These are phyloP conservation scores for Myxozyma monticola DNA, from an alignment of 805 yeast species.

Conservation along the genomic window DNA sequence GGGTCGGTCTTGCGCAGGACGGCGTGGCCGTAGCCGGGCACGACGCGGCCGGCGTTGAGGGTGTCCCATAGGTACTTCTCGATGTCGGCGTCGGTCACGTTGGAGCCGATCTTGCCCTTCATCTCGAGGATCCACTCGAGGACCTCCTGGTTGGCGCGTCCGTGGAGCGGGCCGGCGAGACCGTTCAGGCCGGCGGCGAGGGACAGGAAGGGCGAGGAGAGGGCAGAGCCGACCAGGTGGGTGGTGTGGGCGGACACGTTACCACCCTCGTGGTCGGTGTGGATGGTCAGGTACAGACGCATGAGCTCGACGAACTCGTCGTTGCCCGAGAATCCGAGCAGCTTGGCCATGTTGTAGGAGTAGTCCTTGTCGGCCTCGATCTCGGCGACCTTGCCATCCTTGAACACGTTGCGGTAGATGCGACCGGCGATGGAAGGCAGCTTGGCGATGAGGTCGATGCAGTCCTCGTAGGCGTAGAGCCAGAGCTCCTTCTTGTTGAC, in stretches of 20 bases:
- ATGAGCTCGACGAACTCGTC: slow-evolving; percentile 73
- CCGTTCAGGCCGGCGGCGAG: slow-evolving; percentile 82
- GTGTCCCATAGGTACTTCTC: slow-evolving; percentile 79
- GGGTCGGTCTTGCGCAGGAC: slow-evolving; percentile 88
- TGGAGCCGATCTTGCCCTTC: slow-evolving; percentile 65
- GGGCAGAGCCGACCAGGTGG: slow-evolving; percentile 80
- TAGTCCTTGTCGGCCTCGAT: slow-evolving; percentile 52
- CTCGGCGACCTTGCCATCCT: slow-evolving; percentile 66
- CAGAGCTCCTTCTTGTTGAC: slow-evolving; percentile 79
- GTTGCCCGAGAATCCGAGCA: slow-evolving; percentile 60
- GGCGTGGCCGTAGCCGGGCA: slow-evolving; percentile 89
- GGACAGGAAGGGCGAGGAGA: slow-evolving; percentile 74
- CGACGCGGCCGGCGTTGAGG: slow-evolving; percentile 77
- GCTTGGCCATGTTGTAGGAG: slow-evolving; percentile 64
- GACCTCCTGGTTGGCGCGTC: slow-evolving; percentile 86
- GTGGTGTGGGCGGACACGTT: slow-evolving; percentile 86
- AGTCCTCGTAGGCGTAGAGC: slow-evolving; percentile 80
- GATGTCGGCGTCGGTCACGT: slow-evolving; percentile 64
- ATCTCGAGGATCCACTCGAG: slow-evolving; percentile 75
- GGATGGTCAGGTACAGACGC: slow-evolving; percentile 79
- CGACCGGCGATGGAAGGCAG: slow-evolving; percentile 78
- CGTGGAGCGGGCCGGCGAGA: slow-evolving; percentile 84
- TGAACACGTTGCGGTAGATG: slow-evolving; percentile 81
- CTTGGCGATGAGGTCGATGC: slow-evolving; percentile 77
- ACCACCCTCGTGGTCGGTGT: slow-evolving; percentile 90